Evolutionary conservation across 768 basidiomycete genomes (phyloP), one percentile per base, ranked within the genome.

Genomic region (Lepiota venenata): DNA sequence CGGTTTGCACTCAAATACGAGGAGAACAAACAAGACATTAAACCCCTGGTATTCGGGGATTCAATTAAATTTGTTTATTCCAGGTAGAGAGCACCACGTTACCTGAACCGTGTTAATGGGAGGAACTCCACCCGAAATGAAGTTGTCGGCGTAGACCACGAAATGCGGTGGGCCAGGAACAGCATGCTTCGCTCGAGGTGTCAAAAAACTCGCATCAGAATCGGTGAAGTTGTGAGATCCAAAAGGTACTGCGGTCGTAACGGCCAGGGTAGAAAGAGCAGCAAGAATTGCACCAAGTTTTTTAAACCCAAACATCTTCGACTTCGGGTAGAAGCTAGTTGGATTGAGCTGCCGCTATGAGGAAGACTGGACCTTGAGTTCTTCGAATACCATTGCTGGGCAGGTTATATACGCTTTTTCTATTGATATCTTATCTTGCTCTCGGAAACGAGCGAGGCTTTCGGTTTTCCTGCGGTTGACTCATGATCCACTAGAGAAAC

Each of bases 1-100:
- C 1, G 1, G 12, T 32, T 38, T 21, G 20, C 35, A 21, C 44
- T 11, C 3, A 9, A 25, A 20, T 47, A n/a, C 12, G 21, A 21
- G 36, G 3, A 25, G 39, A 6, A 62, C 76, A 63, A 60, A 79
- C 81, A 81, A 83, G 51, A 84, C 78, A 59, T 83, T 83, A 62
- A 69, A 84, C 32, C 83, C 82, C 79, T 83, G 49, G 12, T 25
- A 46, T 21, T 22, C 9, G 43, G 32, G 47, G 18, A 25, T 16
- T 25, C 52, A 22, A 15, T 9, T 7, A n/a, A 29, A 9, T 32
- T 14, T 29, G 14, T n/a, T 9, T 32, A 32, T 11, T 32, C 10
- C 6, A 10, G 3, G 21, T 15, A 27, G n/a, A n/a, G 15, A 25
- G 22, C 4, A 8, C 6, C 9, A 9, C 14, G n/a, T 36, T 42